Evolutionary conservation across 2,329 filamentous ascomycete species (phyloP).

Genomic region (Colletotrichum higginsianum): DNA sequence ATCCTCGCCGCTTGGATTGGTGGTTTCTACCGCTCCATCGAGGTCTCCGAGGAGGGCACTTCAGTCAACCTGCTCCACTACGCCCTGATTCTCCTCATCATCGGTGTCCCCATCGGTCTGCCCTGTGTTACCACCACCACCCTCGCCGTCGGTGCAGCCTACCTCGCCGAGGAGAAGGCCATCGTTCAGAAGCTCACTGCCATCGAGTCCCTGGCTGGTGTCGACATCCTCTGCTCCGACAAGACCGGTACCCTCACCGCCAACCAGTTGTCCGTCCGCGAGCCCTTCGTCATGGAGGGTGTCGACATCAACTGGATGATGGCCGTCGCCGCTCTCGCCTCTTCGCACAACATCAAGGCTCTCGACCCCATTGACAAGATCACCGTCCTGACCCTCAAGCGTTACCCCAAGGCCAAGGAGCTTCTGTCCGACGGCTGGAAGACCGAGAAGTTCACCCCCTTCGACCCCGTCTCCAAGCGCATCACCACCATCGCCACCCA

Average conservation of each 20-base stretch:
- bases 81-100: conserved; percentile 79
- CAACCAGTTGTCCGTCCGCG: conserved; percentile 82
- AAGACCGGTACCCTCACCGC: conserved; percentile 85
- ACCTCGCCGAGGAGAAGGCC: conserved; percentile 83
- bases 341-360: conserved; percentile 84
- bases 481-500: conserved; percentile 80
- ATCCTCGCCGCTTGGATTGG: conserved; percentile 83
- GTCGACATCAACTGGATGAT: conserved; percentile 89
- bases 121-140: conserved; percentile 85
- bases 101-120: conserved; percentile 85
- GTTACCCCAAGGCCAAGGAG: conserved; percentile 83
- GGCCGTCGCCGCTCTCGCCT: conserved; percentile 83
- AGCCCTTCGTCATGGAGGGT: conserved; percentile 82
- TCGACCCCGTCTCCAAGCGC: conserved; percentile 86
- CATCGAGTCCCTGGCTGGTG: conserved; percentile 82
- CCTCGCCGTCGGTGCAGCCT: conserved; percentile 82
- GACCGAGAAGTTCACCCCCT: conserved; percentile 83
- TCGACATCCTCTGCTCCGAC: conserved; percentile 85
- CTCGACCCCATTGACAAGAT: conserved; percentile 86
- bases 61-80: conserved; percentile 78
- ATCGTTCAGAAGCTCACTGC: conserved; percentile 86
- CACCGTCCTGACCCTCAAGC: conserved; percentile 81
- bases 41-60: conserved; percentile 64
- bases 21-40: conserved; percentile 82
- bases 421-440: conserved; percentile 82